Base-by-base conservation (phyloP, 2,329 filamentous ascomycete genomes). In the Thermoascus crustaceus region DNA sequence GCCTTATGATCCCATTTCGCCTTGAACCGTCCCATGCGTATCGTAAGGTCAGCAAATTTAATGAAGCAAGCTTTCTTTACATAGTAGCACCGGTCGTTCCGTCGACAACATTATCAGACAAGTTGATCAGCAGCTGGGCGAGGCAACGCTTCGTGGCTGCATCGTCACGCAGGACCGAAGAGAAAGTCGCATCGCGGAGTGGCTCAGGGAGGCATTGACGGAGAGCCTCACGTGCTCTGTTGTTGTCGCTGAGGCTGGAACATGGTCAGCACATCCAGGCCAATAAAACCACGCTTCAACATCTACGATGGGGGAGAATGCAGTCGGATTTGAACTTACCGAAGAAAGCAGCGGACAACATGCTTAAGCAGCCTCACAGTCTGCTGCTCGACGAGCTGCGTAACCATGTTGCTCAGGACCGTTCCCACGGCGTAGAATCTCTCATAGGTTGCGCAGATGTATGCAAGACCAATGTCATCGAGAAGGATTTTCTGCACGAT, bases 401-500 rank as follows among this genome's bases (percentile, higher is more conserved):
- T 87, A 38, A 98, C 91, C 91, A 98, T 98, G 58, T 96, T 98
- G 68, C 86, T 94, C 24, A 98, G 70, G 4, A 98, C 91, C 1
- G 91, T 98, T 4, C 91, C 91, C 4, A 98, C 91, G 5, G 91
- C 91, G 51, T 96, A 98, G 65, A 98, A 98, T 13, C 91, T 78
- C 69, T 98, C 91, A 53, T 98, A 98, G 1, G 91, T 98, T 46
- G 93, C 89, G 65, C 91, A 98, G 40, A 98, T 98, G 63, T 98
- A 98, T 54, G 91, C 91, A 43, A 98, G 74, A 3, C 91, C 91
- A 52, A 94, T 89, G 53, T 98, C 91, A 56, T 98, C 91, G 2
- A 98, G 76, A 34, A 98, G 68, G 17, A 98, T 98, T 73, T 98
- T 98, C 65, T 98, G 91, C 11, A 98, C 91, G 52, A 98, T 98